These are phyloP conservation scores for Parathielavia appendiculata DNA, from an alignment of 495 filamentous ascomycete genomes.

Conservation along the genomic window DNA sequence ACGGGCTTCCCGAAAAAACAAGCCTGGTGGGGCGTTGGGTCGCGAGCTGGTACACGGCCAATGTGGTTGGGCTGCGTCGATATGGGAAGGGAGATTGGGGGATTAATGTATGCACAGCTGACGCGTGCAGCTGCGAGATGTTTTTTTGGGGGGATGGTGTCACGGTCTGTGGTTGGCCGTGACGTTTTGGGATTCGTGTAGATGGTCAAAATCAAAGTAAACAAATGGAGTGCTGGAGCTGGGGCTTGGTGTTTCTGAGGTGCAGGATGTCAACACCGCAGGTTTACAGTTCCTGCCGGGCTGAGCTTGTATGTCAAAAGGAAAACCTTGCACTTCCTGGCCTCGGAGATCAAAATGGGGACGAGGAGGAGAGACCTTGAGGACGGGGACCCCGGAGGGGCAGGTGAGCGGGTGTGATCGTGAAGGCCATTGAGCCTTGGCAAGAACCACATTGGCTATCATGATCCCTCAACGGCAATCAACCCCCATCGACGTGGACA, in stretches of 20 bases:
- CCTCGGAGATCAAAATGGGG: conserved; percentile 8
- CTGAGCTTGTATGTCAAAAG: neutral
- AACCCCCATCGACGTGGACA: conserved; percentile 14
- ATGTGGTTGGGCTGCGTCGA: conserved; percentile 13
- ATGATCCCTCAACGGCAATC: conserved; percentile 16
- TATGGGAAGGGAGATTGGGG: conserved; percentile 9
- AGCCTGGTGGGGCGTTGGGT: conserved; percentile 26
- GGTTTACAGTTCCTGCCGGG: conserved; percentile 4
- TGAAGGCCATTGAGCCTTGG: conserved; percentile 23
- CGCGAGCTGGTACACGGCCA: conserved; percentile 17
- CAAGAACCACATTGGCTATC: conserved; percentile 11
- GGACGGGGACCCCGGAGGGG: conserved; percentile 18
- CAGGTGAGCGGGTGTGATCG: conserved; percentile 5
- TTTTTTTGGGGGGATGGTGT: conserved; percentile 8
- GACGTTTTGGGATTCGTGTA: neutral
- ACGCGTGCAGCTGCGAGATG: conserved; percentile 5
- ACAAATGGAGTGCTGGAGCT: conserved; percentile 12
- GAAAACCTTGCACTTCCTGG: conserved; percentile 11
- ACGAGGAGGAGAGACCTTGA: neutral
- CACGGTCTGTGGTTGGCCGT: conserved; percentile 24
- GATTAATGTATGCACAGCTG: conserved; percentile 21
- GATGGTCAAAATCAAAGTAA: conserved; percentile 9
- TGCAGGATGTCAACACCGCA: neutral
- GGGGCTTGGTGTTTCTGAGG: conserved; percentile 5
- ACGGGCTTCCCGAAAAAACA: conserved; percentile 19